A percentile compares a stretch with the other conserved stretches of the same genome.
These are phyloP conservation scores for Hypoxylon sp. DNA, from an alignment of 2,329 filamentous ascomycete genomes.

Conservation along the genomic window DNA sequence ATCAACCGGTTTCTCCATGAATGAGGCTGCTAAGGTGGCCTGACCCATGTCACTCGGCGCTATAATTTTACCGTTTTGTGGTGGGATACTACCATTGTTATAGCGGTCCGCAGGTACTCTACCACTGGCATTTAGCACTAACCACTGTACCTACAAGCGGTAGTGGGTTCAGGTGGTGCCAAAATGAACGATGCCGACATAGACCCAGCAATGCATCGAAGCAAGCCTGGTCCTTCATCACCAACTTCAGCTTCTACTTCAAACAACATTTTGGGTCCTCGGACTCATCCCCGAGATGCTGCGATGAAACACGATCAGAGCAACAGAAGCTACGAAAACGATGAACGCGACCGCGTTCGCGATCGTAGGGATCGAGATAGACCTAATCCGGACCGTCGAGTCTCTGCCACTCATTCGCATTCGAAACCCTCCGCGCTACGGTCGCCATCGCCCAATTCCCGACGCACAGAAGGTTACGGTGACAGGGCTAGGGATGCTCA, in stretches of 20 bases:
- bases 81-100: conserved; percentile 17
- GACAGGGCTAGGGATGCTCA: conserved; percentile 38
- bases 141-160: too few species aligned
- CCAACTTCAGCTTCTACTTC: conserved; percentile 28
- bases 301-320: conserved; percentile 54
- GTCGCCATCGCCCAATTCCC: conserved; percentile 40
- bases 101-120: conserved; percentile 25
- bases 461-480: conserved; percentile 38
- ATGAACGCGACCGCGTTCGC: conserved; percentile 32
- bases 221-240: conserved; percentile 32
- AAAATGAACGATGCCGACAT: conserved; percentile 42
- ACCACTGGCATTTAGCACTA: conserved; percentile 27
- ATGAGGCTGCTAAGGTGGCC: conserved; percentile 45
- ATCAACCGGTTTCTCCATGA: conserved; percentile 23
- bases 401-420: conserved; percentile 34
- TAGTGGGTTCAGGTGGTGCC: conserved; percentile 20
- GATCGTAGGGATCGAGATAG: conserved; percentile 49
- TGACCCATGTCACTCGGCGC: conserved; percentile 44
- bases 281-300: conserved; percentile 48
- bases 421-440: conserved; percentile 30
- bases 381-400: conserved; percentile 43
- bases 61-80: conserved; percentile 42
- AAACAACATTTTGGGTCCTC: conserved; percentile 32
- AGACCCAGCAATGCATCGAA: conserved; percentile 35
- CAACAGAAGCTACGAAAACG: conserved; percentile 45